Percentiles rank a stretch among this genome's conserved stretches.
phyloP scores from a whole-genome alignment of 345 rosid genomes.

The Gossypium herbaceum region DNA sequence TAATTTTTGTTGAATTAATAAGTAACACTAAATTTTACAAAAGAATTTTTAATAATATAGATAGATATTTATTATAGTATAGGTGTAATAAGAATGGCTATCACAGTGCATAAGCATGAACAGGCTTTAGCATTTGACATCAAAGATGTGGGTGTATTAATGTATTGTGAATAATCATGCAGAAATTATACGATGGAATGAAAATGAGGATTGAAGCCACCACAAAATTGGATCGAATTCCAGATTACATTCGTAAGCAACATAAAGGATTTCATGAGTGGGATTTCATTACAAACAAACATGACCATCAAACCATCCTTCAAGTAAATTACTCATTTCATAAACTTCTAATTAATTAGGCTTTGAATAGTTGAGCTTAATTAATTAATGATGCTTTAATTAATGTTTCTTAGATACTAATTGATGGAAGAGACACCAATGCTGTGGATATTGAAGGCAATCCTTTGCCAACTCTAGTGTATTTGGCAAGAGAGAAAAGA shows the following conservation, averaged over 20 bases:
- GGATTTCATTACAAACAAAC: background rate
- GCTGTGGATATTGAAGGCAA: constrained; percentile 3
- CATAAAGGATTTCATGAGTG: background rate
- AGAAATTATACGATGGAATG: constrained; percentile 1
- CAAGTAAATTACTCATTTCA: background rate
- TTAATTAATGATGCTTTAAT: background rate
- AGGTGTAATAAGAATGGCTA: no score
- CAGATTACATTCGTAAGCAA: background rate
- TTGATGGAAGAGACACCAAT: constrained; percentile 1
- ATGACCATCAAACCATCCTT: constrained; percentile 4
- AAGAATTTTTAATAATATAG: no score
- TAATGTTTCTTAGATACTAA: background rate
- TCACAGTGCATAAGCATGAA: no score
- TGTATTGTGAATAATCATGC: background rate
- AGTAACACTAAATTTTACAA: no score
- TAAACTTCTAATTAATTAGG: background rate
- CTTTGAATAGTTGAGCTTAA: background rate
- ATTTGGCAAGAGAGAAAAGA: constrained; percentile 1
- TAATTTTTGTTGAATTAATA: no score
- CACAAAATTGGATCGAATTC: background rate
- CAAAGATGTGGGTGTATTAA: no score
- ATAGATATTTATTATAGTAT: no score
- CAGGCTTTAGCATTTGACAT: no score
- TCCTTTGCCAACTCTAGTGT: constrained; percentile 1
- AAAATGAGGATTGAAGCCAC: background rate